Percentiles rank a stretch among this genome's conserved stretches.
phyloP scores from a whole-genome alignment of 2,329 filamentous ascomycete genomes.

The Arthrobotrys iridis region DNA sequence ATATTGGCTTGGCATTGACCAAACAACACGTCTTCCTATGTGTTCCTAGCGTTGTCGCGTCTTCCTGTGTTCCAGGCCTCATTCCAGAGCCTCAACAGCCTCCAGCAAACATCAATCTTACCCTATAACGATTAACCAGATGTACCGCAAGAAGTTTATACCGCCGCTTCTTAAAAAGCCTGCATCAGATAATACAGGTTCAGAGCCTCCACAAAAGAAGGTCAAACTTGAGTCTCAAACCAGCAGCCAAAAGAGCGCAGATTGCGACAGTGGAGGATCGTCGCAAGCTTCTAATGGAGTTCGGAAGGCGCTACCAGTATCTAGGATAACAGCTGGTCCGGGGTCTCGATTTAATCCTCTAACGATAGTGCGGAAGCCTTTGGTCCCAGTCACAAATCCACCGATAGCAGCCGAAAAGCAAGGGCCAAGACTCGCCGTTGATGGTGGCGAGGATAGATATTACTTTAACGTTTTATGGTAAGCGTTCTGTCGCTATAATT shows the following conservation, averaged over 20 bases:
- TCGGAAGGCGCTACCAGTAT: constrained; percentile 50
- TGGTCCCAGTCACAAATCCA: constrained; percentile 17
- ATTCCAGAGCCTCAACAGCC: not conserved
- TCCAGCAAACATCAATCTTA: not conserved
- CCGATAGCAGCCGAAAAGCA: constrained; percentile 1
- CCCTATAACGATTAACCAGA: not conserved
- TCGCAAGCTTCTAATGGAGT: constrained; percentile 6
- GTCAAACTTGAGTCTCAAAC: constrained; percentile 49
- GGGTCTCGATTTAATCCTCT: constrained; percentile 29
- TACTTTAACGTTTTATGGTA: constrained; percentile 66
- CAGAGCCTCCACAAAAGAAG: constrained; percentile 56
- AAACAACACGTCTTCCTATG: constrained; percentile 50
- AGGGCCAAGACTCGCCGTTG: not conserved
- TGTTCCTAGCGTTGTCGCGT: constrained; percentile 4
- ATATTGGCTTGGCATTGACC: constrained; percentile 22
- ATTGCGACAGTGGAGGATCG: constrained; percentile 11
- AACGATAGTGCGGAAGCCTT: constrained; percentile 20
- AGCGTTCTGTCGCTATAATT: not conserved
- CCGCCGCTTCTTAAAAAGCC: constrained; percentile 57
- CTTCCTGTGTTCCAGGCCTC: not conserved
- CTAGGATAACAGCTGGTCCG: constrained; percentile 37
- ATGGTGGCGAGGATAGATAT: constrained; percentile 2
- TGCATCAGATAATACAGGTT: not conserved
- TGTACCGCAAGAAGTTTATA: constrained; percentile 57
- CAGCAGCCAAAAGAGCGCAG: constrained; percentile 17